Base-by-base conservation (phyloP, 768 basidiomycete species). In the Tylopilus subfusipes region DNA sequence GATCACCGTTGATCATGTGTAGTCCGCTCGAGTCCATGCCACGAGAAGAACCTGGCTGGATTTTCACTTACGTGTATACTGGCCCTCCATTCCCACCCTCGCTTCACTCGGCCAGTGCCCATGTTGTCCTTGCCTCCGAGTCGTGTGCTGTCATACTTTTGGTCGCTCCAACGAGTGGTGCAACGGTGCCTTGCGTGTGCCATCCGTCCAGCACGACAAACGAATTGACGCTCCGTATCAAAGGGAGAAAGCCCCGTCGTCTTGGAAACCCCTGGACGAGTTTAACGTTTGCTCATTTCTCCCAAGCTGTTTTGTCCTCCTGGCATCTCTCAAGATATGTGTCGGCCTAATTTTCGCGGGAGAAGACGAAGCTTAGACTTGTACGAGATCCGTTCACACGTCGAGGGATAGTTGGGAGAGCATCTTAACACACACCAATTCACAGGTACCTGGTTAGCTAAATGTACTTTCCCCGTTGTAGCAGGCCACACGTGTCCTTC, bases 271-370 rank as follows among this genome's bases (percentile, higher is more conserved):
- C 19, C 27, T 21, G 9, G 11, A 40, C 33, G 13, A 22, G 14
- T 47, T 39, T 29, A 25, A 46, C 0, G n/a, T 30, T 12, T 5
- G 11, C 36, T 24, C 42, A 39, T 36, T 33, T 48, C 33, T 24
- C 34, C 16, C 14, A 25, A 42, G 30, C 18, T 47, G 46, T 34
- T 18, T 21, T 11, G 18, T 22, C 40, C 43, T 25, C 14, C 21
- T 48, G 29, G 19, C 53, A 48, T 48, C 54, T 36, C 30, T 43
- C 44, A 54, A 53, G 54, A 44, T 48, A 58, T 18, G 6, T 39
- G 33, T 38, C 25, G 24, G 21, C n/a, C 24, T 31, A 54, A 68
- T 58, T 57, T 56, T 66, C 63, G 64, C 65, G 65, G 65, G 66
- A 66, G 66, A 66, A 68, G 63, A 31, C 6, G 18, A 46, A 13